Base-by-base conservation (phyloP, 176 grass and related monocot species). In the Tillandsia fasciculata region DNA sequence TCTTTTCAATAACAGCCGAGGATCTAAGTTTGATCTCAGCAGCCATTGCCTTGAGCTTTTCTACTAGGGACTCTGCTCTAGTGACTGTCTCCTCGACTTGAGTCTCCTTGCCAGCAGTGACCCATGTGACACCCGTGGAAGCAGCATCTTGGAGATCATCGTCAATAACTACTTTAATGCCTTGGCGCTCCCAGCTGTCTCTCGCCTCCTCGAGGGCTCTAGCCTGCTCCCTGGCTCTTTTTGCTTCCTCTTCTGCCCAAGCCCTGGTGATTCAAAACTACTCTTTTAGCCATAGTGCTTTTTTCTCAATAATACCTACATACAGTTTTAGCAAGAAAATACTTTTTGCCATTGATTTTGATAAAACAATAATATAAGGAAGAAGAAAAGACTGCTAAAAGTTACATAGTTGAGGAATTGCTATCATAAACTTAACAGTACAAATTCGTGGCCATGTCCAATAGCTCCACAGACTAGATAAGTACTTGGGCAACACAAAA, bases 191-290 rank as follows among this genome's bases (percentile, higher is more conserved):
- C 93, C 93, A 97, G 2, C 83, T 84, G 26, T 78, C 74, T 59
- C 93, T 85, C 26, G 89, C 93, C 3, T 92, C 89, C 77, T 97
- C 89, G 14, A 97, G 82, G 8, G 86, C 79, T 42, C 65, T 82
- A 1, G 84, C 89, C 10, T 97, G 84, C 78, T 92, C 93, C 79
- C 89, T 83, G 17, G 89, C 89, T 79, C 81, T 89, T 76, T 85
- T 92, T 15, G 93, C 93, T 70, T 97, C 93, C 49, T 97, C 93
- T 61, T 97, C 93, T 77, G 93, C 93, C 93, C 93, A 97, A 71
- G 83, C 51, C 84, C 93, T 97, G 74, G 80, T 79, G 56, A 53
- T 85, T 71, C n/a, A 70, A 20, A 10, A 42, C 33, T 28, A 27
- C 11, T 47, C 73, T 27, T 67, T 8, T 79, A 80, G 67, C 53